These are phyloP conservation scores for Candida manassasensis DNA, from an alignment of 805 yeast species.

Conservation along the genomic window DNA sequence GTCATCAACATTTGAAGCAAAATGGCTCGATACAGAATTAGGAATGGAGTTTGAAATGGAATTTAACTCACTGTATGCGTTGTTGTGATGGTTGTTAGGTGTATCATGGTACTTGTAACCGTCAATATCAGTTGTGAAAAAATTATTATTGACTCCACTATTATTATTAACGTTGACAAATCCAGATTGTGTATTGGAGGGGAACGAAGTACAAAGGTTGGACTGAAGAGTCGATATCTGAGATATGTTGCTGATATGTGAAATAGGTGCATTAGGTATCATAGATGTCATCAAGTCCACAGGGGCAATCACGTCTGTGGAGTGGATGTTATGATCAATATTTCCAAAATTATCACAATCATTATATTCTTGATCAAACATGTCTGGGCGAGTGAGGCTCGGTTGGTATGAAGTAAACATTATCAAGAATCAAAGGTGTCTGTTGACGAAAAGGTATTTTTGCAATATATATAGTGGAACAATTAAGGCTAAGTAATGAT, in stretches of 20 bases:
- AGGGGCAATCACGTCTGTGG: constrained; percentile 10
- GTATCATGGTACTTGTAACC: neutral
- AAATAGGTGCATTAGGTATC: constrained; percentile 14
- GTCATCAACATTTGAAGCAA: neutral
- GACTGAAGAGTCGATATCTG: too few relatives aligned
- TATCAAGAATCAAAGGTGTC: neutral
- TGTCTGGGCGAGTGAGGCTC: constrained; percentile 12
- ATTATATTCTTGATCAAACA: constrained; percentile 12
- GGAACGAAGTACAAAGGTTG: neutral
- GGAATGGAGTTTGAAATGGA: neutral
- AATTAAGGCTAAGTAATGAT: constrained; percentile 1
- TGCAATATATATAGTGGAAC: neutral
- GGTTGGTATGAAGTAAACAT: constrained; percentile 12
- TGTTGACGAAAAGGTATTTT: neutral
- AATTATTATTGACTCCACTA: too few relatives aligned
- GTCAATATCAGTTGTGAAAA: neutral
- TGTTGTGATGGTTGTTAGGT: neutral
- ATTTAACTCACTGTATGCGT: neutral
- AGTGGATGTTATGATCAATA: neutral
- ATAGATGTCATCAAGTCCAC: constrained; percentile 17
- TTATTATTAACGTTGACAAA: too few relatives aligned
- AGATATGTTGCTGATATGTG: neutral
- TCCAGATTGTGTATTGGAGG: neutral
- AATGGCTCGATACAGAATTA: neutral
- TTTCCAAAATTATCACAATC: constrained; percentile 1